Base-by-base conservation (phyloP, 1,284 basidiomycete genomes). In the Schizophyllum commune region DNA sequence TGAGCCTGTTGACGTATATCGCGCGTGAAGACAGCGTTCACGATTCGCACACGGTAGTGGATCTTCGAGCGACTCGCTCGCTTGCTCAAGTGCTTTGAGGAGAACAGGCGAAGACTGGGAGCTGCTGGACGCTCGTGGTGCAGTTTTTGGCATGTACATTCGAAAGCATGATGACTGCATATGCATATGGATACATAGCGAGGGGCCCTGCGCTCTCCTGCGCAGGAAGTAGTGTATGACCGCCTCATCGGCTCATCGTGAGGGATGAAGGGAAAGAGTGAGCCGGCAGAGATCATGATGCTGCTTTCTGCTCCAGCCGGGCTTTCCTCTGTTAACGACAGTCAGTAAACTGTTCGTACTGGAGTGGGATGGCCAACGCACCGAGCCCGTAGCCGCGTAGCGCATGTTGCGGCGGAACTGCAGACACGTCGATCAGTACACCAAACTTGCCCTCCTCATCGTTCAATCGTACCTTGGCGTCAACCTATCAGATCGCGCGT, bases 391-490 rank as follows among this genome's bases (percentile, higher is more conserved):
- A 63, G 89, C 83, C 64, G 92, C 91, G 76, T 83, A 84, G 66
- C 84, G 83, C 65, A 90, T 83, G 76, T 95, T 95, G 72, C 91
- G 88, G 74, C 92, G 88, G 84, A 94, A 94, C 91, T 91, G 71
- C 32, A 63, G n/a, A 57, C 52, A 62, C 32, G 56, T 63, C 62
- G 63, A 67, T 63, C 57, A 65, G 52, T 34, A 59, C 32, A 60
- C 59, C 58, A 51, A 60, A 57, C 52, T 51, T 32, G 56, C 56
- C 34, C 57, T 51, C 17, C 39, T 17, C 9, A 47, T 47, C 39
- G 39, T 21, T 52, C 51, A 55, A 71, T 68, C 77, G 68, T 71
- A 90, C 90, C 85, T 95, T 96, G 67, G 90, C 76, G 72, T 95
- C 93, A 71, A 94, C 86, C 92, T 94, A 68, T 1, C 64, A 20